Conservation (phyloP, 2,329 filamentous ascomycete species). For the Alternaria novae-zelandiae region DNA sequence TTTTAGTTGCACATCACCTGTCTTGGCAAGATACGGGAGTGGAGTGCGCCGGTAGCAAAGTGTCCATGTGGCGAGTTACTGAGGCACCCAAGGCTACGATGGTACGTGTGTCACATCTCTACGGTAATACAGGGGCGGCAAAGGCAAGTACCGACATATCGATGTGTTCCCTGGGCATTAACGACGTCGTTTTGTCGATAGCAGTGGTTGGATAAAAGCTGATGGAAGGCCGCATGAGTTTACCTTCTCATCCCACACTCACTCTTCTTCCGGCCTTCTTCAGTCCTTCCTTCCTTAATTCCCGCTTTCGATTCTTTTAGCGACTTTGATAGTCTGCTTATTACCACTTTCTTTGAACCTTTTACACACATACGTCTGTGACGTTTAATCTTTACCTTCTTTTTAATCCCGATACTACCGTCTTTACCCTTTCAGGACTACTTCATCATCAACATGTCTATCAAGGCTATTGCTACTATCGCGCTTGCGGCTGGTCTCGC, state of each 20-base stretch:
- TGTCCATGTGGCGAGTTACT: constrained; percentile 2
- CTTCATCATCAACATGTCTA: constrained; percentile 32
- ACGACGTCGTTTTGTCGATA: background rate
- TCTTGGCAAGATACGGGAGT: constrained; percentile 36
- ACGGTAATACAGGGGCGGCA: constrained; percentile 17
- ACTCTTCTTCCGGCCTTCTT: constrained; percentile 14
- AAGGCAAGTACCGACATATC: constrained; percentile 16
- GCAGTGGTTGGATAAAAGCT: constrained; percentile 34
- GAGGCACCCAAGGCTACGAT: background rate
- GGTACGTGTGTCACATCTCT: constrained; percentile 20
- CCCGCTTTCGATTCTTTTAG: constrained; percentile 22
- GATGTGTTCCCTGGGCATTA: constrained; percentile 1
- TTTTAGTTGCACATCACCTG: constrained; percentile 27
- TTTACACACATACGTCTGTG: constrained; percentile 42
- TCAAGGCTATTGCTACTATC: constrained; percentile 33
- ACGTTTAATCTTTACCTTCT: constrained; percentile 34
- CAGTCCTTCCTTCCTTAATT: constrained; percentile 35
- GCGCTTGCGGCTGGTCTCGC: constrained; percentile 43
- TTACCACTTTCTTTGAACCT: constrained; percentile 25
- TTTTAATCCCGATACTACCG: constrained; percentile 32
- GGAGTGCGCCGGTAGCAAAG: constrained; percentile 17
- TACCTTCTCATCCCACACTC: constrained; percentile 29
- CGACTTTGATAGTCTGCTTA: constrained; percentile 48
- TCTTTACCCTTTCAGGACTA: background rate
- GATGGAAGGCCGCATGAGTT: constrained; percentile 20